Evolutionary conservation across 768 basidiomycete genomes (phyloP).

Genomic region (Psilocybe sp.): DNA sequence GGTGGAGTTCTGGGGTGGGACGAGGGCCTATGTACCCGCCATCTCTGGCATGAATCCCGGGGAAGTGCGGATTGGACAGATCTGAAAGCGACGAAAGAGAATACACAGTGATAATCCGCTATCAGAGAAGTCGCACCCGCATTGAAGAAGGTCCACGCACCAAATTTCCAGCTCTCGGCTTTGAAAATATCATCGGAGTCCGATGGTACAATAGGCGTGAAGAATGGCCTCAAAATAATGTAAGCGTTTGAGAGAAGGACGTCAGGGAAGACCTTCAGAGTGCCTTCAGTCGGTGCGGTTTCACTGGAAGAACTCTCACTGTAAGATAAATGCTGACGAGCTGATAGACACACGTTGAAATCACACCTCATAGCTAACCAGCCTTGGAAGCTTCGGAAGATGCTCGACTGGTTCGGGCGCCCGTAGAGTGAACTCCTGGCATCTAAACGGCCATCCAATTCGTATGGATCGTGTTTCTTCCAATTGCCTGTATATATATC

Average conservation of each 20-base stretch:
- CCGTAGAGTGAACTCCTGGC: constrained; percentile 66
- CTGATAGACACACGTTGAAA: neutral
- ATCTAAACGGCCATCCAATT: constrained; percentile 53
- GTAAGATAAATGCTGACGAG: neutral
- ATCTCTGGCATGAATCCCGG: constrained; percentile 41
- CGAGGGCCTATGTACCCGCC: constrained; percentile 40
- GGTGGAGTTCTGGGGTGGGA: constrained; percentile 57
- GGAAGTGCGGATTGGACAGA: constrained; percentile 46
- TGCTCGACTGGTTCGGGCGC: constrained; percentile 46
- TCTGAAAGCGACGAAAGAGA: constrained; percentile 26
- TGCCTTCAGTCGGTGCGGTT: constrained; percentile 68
- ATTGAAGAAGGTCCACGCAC: constrained; percentile 20
- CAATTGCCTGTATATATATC: constrained; percentile 63
- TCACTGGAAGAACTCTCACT: constrained; percentile 34
- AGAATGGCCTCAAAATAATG: constrained; percentile 75
- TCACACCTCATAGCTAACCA: constrained; percentile 68
- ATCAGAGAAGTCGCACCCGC: neutral
- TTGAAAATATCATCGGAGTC: constrained; percentile 42
- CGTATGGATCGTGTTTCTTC: constrained; percentile 66
- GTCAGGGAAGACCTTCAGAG: constrained; percentile 66
- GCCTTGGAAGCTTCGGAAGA: constrained; percentile 72
- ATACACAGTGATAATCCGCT: neutral
- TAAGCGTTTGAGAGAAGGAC: constrained; percentile 68
- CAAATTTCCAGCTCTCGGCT: constrained; percentile 54
- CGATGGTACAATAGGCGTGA: constrained; percentile 44